These are phyloP conservation scores for Solanum pinnatisectum DNA, from an alignment of 257 asterid genomes.

Conservation along the genomic window DNA sequence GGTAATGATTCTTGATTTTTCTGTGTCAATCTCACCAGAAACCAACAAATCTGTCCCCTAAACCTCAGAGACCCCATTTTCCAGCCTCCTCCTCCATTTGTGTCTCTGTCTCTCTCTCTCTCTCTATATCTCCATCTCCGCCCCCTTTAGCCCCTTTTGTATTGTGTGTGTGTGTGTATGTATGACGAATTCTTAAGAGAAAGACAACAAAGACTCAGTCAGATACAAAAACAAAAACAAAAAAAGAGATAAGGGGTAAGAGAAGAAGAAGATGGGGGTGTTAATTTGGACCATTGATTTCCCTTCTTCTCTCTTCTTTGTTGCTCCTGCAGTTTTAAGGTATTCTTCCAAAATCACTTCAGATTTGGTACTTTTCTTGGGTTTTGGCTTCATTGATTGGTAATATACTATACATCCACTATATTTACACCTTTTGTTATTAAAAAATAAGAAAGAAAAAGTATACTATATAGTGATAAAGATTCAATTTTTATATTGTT, in stretches of 20 bases:
- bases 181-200: background rate
- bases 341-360: slow-evolving; percentile 94
- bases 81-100: background rate
- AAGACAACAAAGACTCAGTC: background rate
- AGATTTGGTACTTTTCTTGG: slow-evolving; percentile 90
- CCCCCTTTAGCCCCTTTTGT: background rate
- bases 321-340: slow-evolving; percentile 79
- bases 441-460: background rate
- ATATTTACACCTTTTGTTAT: background rate
- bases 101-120: slow-evolving; percentile 10
- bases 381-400: slow-evolving; percentile 98
- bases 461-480: background rate
- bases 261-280: slow-evolving; percentile 37
- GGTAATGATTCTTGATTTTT: background rate
- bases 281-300: slow-evolving; percentile 38
- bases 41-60: background rate
- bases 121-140: background rate
- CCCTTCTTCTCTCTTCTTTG: slow-evolving; percentile 9
- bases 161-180: background rate
- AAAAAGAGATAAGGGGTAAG: background rate
- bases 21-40: slow-evolving; percentile 13
- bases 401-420: slow-evolving; percentile 18
- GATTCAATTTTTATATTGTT: background rate
- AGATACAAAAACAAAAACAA: background rate
- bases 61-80: background rate